phyloP scores from a whole-genome alignment of 2,329 filamentous ascomycete genomes.

The Apiospora hydei region DNA sequence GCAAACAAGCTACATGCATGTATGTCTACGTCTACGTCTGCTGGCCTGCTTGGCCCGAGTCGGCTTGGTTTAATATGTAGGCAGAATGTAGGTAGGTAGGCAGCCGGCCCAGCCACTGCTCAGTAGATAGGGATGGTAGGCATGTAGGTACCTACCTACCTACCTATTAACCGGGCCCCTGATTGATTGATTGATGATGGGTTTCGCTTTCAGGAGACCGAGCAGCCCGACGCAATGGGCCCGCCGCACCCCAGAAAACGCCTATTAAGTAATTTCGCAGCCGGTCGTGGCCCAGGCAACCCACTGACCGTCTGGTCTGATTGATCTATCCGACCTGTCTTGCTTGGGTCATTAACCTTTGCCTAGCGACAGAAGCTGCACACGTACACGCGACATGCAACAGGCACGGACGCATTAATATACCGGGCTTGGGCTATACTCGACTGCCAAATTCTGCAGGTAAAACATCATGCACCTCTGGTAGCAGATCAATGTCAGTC shows the following conservation, averaged over 20 bases:
- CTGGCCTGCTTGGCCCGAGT: not conserved
- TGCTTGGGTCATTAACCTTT: too few species aligned
- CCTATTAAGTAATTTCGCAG: too few species aligned
- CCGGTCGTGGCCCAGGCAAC: not conserved
- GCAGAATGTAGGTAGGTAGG: not conserved
- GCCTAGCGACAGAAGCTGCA: too few species aligned
- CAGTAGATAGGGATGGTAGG: too few species aligned
- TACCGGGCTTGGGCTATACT: not conserved
- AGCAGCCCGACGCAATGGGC: not conserved
- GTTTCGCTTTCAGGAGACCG: conserved; percentile 5
- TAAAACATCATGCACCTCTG: not conserved
- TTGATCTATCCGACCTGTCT: too few species aligned
- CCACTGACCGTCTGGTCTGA: too few species aligned
- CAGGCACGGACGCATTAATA: too few species aligned
- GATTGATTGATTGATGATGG: too few species aligned
- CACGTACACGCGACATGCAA: not conserved
- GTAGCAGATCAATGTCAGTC: not conserved
- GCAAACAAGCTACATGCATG: not conserved
- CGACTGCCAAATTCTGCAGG: not conserved
- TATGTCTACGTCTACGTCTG: not conserved
- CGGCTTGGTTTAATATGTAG: not conserved
- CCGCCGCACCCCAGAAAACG: not conserved
- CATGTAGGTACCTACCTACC: too few species aligned
- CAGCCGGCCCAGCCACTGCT: too few species aligned
- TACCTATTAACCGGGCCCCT: not conserved